phyloP scores from a whole-genome alignment of 331 rosid species.

The Ulmus americana region DNA sequence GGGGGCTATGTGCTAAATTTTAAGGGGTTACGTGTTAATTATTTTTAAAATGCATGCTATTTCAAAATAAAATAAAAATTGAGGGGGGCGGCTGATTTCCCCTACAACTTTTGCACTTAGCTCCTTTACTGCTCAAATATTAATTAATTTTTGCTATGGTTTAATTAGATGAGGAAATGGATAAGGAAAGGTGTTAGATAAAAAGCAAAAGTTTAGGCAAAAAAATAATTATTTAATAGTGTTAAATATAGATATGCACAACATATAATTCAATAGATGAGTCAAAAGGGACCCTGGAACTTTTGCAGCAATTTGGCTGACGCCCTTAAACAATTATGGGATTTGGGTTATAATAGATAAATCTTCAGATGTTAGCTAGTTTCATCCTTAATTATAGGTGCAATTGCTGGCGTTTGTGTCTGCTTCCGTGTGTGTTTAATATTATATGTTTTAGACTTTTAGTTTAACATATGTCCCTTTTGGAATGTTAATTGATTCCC shows the following conservation, averaged over 20 bases:
- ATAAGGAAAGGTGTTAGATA: constrained; percentile 12
- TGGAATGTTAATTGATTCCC: constrained; percentile 5
- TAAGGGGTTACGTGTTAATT: background rate
- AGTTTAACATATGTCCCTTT: background rate
- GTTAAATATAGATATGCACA: background rate
- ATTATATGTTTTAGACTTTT: background rate
- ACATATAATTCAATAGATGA: constrained; percentile 13
- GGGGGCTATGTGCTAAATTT: too few relatives aligned
- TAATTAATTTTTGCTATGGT: too few relatives aligned
- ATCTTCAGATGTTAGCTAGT: background rate
- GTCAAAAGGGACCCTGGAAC: constrained; percentile 10
- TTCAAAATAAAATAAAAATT: too few relatives aligned
- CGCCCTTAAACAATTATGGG: constrained; percentile 3
- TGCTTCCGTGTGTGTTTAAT: background rate
- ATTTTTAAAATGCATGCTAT: background rate
- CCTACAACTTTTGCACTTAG: too few relatives aligned
- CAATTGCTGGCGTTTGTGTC: background rate
- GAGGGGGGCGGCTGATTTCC: too few relatives aligned
- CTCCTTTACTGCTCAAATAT: too few relatives aligned
- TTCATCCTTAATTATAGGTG: constrained; percentile 9
- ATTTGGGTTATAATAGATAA: background rate
- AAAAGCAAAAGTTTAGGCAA: constrained; percentile 3
- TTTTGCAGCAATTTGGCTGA: constrained; percentile 5
- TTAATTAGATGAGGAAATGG: constrained; percentile 17
- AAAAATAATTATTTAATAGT: background rate